phyloP scores from a whole-genome alignment of 164 flowering plant genomes.

The Akebia trifoliata region DNA sequence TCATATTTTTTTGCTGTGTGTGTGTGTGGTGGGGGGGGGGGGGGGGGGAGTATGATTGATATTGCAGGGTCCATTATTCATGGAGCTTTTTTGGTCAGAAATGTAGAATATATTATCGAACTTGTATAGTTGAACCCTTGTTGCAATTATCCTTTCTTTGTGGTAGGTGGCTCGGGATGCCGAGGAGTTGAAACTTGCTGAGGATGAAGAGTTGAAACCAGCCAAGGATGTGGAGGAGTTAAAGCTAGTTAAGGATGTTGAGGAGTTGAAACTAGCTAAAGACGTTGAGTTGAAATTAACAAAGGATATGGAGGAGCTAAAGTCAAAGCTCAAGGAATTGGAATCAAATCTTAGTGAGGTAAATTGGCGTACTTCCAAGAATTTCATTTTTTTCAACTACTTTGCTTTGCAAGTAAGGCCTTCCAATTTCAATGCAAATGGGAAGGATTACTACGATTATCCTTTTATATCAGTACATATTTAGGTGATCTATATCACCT shows the following conservation, averaged over 20 bases:
- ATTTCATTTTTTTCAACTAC: background rate
- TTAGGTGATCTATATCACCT: background rate
- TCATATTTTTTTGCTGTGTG: no score
- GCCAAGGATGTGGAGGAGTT: slow-evolving; percentile 16
- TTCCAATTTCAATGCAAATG: no score
- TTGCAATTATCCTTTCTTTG: background rate
- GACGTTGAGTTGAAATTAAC: slow-evolving; percentile 25
- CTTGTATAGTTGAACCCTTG: background rate
- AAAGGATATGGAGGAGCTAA: slow-evolving; percentile 47
- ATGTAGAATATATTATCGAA: background rate
- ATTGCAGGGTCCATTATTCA: background rate
- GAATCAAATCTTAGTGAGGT: slow-evolving; percentile 62
- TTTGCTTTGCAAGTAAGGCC: no score
- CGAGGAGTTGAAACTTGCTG: slow-evolving; percentile 9
- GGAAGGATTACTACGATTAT: no score
- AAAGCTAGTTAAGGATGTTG: background rate
- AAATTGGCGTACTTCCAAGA: slow-evolving; percentile 10
- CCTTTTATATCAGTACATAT: no score
- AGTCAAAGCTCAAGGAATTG: slow-evolving; percentile 39
- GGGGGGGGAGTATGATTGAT: no score
- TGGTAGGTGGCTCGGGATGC: slow-evolving; percentile 18
- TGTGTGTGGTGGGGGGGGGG: no score
- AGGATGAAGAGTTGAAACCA: slow-evolving; percentile 21
- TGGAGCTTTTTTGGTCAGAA: background rate
- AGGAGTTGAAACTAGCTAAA: slow-evolving; percentile 16